Base-by-base conservation (phyloP, 2,329 filamentous ascomycete genomes). In the Ceratocystis huliohia region DNA sequence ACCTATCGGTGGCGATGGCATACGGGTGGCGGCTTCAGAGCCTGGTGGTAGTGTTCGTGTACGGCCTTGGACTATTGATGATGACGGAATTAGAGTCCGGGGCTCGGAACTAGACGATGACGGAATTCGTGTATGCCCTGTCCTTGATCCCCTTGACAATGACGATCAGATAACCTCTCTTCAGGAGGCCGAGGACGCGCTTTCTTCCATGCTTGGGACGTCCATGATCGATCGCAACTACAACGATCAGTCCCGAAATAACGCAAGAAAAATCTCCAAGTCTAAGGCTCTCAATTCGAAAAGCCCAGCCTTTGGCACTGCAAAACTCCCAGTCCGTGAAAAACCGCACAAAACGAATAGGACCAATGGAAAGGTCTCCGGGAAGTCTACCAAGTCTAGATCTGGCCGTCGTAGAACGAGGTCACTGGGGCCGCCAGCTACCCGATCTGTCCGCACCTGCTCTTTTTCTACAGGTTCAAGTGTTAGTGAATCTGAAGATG, bases 1-100 rank as follows among this genome's bases (percentile, higher is more conserved):
- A 22, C 66, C 66, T 2, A 30, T 15, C 2, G 56, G 15, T 8
- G 72, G 73, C 28, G 74, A 75, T 68, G 71, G 73, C 1, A 73
- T 74, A 41, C 70, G 74, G 13, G 69, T 68, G 15, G 46, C 63
- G 17, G 56, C 57, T 3, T 64, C 46, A n/a, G 61, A 68, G 44
- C 41, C 64, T 22, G 46, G 17, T 17, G 76, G 79, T 67, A 78
- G 78, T 1, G 79, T 79, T 48, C 75, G 80, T 17, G 75, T 81
- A 17, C 76, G 59, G 13, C 61, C 61, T 17, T 57, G 33, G 17
- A 25, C 53, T 30, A 30, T 48, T 15, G 53, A 48, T 13, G 66
- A 62, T 41, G 66, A 67, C 22, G 67, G 62, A 25, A 68, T 67
- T 8, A 63, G 65, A 37, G 61, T 66, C 25, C 53, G 59, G 17